Evolutionary conservation across 495 filamentous ascomycete genomes (phyloP), one percentile per base, ranked within the genome.

Genomic region (Barbatosphaeria neglecta): DNA sequence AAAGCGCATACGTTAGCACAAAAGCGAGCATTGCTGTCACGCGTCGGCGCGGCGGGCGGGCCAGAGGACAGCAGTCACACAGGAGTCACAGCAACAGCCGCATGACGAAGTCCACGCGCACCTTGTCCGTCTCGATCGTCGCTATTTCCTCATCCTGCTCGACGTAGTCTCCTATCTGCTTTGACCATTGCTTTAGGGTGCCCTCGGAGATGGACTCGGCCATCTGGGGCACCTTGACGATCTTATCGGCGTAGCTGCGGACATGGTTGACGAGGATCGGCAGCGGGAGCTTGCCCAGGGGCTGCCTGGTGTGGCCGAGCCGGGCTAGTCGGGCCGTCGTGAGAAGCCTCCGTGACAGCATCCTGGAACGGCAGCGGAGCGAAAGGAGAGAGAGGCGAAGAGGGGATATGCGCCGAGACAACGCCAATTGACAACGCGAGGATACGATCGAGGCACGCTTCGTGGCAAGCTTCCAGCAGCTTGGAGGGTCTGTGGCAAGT

Each of bases 81-180:
- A n/a, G n/a, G n/a, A n/a, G n/a, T n/a, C n/a, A n/a, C n/a, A n/a
- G n/a, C n/a, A n/a, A n/a, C n/a, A n/a, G n/a, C n/a, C n/a, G n/a
- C n/a, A n/a, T n/a, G n/a, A n/a, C n/a, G n/a, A n/a, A n/a, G n/a
- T n/a, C 3, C 41, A 52, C 18, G 49, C 65, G 50, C 73, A 89
- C 90, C 85, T 99, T 99, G 75, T 99, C 93, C n/a, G 92, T 99
- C 67, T 99, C 92, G 60, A 99, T 99, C 27, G 93, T 95, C 23
- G 92, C 93, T 60, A 99, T 92, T 63, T 97, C 93, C 66, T 99
- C 93, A 58, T 97, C 93, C 58, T 83, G 82, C 69, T 92, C 86
- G 15, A 99, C 89, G 55, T 77, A 92, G 69, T 99, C 93, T 46
- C 92, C 92, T 61, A 95, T 73, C 69, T 94, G 80, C 76, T 97